Base-by-base conservation (phyloP, 1,284 basidiomycete genomes). In the Apiotrichum akiyoshidainum region DNA sequence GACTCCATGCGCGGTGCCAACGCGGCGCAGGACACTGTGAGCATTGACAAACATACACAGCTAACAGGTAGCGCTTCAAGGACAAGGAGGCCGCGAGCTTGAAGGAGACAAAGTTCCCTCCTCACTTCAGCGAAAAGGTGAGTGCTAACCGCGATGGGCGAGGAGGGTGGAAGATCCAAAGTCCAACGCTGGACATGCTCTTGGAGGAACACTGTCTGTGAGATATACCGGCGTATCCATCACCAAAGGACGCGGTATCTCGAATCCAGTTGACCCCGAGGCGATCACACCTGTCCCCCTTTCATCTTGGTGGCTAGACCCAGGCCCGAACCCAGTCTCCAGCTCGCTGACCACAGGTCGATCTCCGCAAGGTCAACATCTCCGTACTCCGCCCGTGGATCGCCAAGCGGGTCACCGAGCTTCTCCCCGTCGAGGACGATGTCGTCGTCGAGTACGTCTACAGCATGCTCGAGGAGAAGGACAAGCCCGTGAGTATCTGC, bases 371-470 rank as follows among this genome's bases (percentile, higher is more conserved):
- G 81, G 92, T 98, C 60, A 95, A 96, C 75, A 73, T 78, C 31
- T 59, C 69, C 17, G 78, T 79, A 17, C 88, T 97, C 71, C 83
- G 90, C 56, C 91, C 92, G 3, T 99, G 95, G 95, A 88, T 97
- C 59, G 87, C 90, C 6, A 90, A 90, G 79, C 90, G 91, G 72
- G 86, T 96, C 56, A 85, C 89, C 6, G 89, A 93, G 67, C 83
- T 97, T 22, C 85, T 95, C 41, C 92, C 92, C 7, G 87, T 98
- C 52, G 95, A 99, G 72, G 95, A 99, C 75, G 95, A 99, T 71
- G 88, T 99, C 41, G 89, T 99, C 34, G 87, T 96, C 31, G 95
- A 98, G 75, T 98, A 96, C 73, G 91, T 92, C 17, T 89, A 91
- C 84, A 90, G 91, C 21, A 82, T 97, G 46, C 79, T 99, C 9